Evolutionary conservation across 108 stramenopile genomes (phyloP), one percentile per base, ranked within the genome.

Genomic region (Pseudonitzschia delicatissima): DNA sequence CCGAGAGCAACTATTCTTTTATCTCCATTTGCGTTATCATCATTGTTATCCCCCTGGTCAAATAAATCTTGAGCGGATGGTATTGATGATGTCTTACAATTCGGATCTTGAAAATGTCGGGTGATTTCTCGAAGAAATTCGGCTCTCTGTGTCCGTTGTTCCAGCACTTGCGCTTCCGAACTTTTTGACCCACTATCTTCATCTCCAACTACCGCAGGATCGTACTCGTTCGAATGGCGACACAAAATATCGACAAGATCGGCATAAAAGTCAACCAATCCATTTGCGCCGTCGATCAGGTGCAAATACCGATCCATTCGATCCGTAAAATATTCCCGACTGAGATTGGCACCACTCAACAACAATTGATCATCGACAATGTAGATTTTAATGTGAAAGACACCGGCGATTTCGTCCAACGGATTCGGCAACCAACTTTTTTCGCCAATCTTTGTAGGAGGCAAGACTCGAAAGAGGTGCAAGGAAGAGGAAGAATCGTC

Each of bases 381-480:
- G 67, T 90, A 94, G 8, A 81, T 81, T 72, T 94, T 94, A 32
- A 92, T 78, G 64, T 94, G 93, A 77, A 91, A 92, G 18, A 94
- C 93, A 3, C 93, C 93, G 13, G 79, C 79, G 18, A 90, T 80
- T 77, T 94, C 90, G 64, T 91, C 75, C 9, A 88, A 69, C 8
- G 92, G 92, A 53, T 88, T 87, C 1, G 89, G 87, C 0, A 94
- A 66, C 53, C 53, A 55, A 55, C 31, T 55, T 21, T 0, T 33
- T n/a, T 27, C 20, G 15, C 4, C 15, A 20, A 78, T 62, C 53
- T 73, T 62, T 18, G 74, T 72, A 15, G 53, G 15, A 8, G 81
- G 76, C 35, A 88, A 73, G 0, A 86, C 87, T 1, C 81, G 87
- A 48, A 84, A 85, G 4, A 91, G 70, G 50, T 81, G 78, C 9